Base-by-base conservation (phyloP, 306 rosid genomes). In the Coriaria nepalensis region DNA sequence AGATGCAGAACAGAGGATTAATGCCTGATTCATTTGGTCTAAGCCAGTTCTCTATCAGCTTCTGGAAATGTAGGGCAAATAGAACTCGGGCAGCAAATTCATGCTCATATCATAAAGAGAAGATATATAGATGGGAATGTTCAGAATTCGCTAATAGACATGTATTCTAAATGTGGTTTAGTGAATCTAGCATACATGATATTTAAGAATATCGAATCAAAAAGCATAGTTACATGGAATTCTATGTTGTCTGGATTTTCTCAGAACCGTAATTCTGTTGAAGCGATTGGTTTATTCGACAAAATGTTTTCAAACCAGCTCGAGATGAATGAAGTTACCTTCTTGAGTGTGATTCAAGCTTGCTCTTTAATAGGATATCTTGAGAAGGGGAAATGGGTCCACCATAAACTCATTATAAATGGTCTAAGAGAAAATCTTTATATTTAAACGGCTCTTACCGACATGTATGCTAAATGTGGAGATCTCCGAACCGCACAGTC, bases 391-490 rank as follows among this genome's bases (percentile, higher is more conserved):
- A 88, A 81, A 76, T 84, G 86, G 95, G 68, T 83, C 70, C 97
- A 81, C 79, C 86, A 83, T 60, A 81, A 81, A 68, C 59, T 81
- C 60, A 55, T 84, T 52, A 70, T 68, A 33, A 71, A 47, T 13
- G 93, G 90, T 13, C 1, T 72, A 41, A 52, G 56, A 36, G 65
- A 67, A 45, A 73, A 81, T 69, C 67, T 68, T 14, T 88, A 72
- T 57, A 55, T 81, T 8, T 68, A 69, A 47, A 81, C 95, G 14
- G 77, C 93, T 62, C 70, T 88, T 53, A 67, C 69, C 35, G 95
- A 83, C 69, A 76, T 88, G 95, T 88, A 88, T 44, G 90, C 95
- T 8, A 88, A 88, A 52, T 81, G 82, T 45, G 95, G 97, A 59
- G 78, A 78, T 68, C 93, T 88, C 52, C 62, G 7, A 49, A 67